A percentile compares a stretch with the other conserved stretches of the same genome.
These are phyloP conservation scores for Beauveria caledonica DNA, from an alignment of 2,329 filamentous ascomycete species.

Conservation along the genomic window DNA sequence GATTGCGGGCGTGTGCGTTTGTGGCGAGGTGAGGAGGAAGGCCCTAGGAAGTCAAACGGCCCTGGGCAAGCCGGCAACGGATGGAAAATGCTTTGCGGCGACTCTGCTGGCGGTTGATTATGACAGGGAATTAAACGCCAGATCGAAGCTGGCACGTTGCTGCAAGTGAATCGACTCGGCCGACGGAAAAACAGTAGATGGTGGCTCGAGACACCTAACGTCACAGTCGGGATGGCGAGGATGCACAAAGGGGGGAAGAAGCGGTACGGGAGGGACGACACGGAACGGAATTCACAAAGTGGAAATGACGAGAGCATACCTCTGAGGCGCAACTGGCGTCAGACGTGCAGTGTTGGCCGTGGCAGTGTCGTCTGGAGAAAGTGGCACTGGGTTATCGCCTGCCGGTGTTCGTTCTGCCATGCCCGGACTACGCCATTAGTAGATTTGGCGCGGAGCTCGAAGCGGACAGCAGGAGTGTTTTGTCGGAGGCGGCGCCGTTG, in stretches of 20 bases:
- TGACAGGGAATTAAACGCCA: neutral
- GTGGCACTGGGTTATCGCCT: slow-evolving; percentile 50
- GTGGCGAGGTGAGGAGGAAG: neutral
- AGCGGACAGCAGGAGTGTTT: neutral
- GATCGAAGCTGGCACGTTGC: neutral
- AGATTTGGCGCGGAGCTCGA: slow-evolving; percentile 30
- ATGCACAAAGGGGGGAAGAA: neutral
- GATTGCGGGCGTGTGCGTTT: neutral
- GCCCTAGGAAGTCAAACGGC: neutral
- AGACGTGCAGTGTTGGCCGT: slow-evolving; percentile 13
- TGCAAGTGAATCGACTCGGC: neutral
- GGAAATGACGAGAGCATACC: slow-evolving; percentile 1
- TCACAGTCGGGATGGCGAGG: neutral
- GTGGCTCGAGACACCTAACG: slow-evolving; percentile 5
- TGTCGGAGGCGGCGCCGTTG: neutral
- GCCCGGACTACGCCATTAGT: slow-evolving; percentile 56
- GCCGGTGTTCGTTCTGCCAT: slow-evolving; percentile 56
- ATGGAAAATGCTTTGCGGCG: neutral
- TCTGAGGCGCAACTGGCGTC: slow-evolving; percentile 17
- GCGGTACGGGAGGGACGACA: neutral
- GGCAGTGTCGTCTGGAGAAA: slow-evolving; percentile 29
- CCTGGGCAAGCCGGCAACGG: neutral
- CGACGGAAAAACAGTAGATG: neutral
- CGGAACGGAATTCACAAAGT: neutral
- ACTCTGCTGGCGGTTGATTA: neutral